Evolutionary conservation across 2,329 filamentous ascomycete genomes (phyloP).

Genomic region (Thermoascus crustaceus): DNA sequence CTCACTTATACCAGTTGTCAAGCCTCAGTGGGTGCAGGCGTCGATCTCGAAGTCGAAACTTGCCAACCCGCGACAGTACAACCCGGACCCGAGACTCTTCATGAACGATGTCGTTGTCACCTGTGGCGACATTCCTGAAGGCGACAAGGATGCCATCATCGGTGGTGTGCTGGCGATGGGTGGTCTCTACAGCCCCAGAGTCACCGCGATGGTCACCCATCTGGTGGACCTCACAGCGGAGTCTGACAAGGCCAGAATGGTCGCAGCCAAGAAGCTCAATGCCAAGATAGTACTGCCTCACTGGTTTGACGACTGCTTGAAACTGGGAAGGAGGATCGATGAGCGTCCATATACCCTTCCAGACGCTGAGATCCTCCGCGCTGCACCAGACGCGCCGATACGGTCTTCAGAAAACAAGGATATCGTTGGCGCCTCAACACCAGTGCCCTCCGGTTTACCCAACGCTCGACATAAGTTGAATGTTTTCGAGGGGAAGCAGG

Average conservation of each 20-base stretch:
- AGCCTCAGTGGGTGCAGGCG: conserved; percentile 66
- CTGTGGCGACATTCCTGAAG: conserved; percentile 73
- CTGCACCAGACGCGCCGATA: conserved; percentile 48
- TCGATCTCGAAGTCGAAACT: conserved; percentile 63
- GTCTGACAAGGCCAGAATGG: conserved; percentile 55
- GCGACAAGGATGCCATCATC: conserved; percentile 85
- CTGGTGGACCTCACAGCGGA: conserved; percentile 74
- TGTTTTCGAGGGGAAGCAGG: conserved; percentile 68
- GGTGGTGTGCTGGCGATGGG: conserved; percentile 86
- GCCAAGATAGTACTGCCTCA: conserved; percentile 86
- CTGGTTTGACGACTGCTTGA: conserved; percentile 97
- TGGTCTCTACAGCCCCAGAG: conserved; percentile 64
- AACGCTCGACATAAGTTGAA: conserved; percentile 47
- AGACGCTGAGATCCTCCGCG: conserved; percentile 70
- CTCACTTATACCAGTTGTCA: conserved; percentile 75
- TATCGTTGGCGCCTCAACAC: conserved; percentile 59
- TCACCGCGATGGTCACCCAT: conserved; percentile 74
- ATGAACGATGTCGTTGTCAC: conserved; percentile 77
- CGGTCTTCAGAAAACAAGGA: conserved; percentile 51
- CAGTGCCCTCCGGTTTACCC: conserved; percentile 37
- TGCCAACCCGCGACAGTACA: conserved; percentile 73
- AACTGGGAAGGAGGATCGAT: conserved; percentile 81
- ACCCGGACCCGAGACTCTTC: conserved; percentile 83
- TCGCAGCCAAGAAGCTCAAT: conserved; percentile 56
- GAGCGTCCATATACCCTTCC: conserved; percentile 81